These are phyloP conservation scores for Psophocarpus tetragonolobus DNA, from an alignment of 306 rosid genomes.

Conservation along the genomic window DNA sequence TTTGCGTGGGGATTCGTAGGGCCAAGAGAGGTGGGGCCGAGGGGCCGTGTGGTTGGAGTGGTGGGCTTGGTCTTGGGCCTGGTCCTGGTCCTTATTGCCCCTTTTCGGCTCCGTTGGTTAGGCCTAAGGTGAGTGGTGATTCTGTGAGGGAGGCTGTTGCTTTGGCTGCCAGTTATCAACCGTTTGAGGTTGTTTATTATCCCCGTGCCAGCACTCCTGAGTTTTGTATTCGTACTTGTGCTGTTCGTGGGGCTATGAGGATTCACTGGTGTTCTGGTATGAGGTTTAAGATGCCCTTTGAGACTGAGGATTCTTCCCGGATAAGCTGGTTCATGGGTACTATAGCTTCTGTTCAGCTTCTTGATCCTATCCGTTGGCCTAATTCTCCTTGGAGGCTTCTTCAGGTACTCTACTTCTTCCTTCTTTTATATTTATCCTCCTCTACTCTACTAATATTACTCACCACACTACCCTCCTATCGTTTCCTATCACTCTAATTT, in stretches of 20 bases:
- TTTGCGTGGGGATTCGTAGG: constrained; percentile 81
- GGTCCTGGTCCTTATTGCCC: constrained; percentile 55
- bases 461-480: no score
- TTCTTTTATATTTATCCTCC: no score
- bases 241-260: constrained; percentile 79
- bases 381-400: constrained; percentile 98
- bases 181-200: constrained; percentile 78
- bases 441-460: no score
- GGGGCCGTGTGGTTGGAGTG: constrained; percentile 62
- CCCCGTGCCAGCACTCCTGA: constrained; percentile 90
- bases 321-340: constrained; percentile 99
- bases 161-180: constrained; percentile 63
- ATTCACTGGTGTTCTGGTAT: constrained; percentile 86
- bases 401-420: constrained; percentile 55
- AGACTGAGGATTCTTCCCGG: constrained; percentile 94
- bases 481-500: no score
- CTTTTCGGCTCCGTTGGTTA: constrained; percentile 56
- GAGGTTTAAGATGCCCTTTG: constrained; percentile 99
- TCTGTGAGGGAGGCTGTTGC: constrained; percentile 70
- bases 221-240: constrained; percentile 73
- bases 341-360: constrained; percentile 76
- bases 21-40: constrained; percentile 73
- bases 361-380: constrained; percentile 90
- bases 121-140: constrained; percentile 64
- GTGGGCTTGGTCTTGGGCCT: constrained; percentile 34